Evolutionary conservation across 139 green algal species (phyloP).

Genomic region (Volvox reticuliferus): DNA sequence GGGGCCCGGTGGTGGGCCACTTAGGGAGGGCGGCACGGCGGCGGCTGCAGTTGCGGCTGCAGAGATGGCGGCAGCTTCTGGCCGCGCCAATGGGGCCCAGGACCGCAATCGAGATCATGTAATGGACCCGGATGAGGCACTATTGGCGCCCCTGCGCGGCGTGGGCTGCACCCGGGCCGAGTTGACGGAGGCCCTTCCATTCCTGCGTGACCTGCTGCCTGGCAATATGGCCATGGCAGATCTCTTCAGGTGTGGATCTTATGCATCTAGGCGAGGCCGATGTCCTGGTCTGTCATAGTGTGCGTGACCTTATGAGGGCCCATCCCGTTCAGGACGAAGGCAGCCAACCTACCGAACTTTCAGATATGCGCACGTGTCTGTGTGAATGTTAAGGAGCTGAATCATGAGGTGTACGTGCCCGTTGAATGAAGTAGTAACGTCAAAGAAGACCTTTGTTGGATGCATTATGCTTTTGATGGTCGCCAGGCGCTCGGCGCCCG

Average conservation of each 20-base stretch:
- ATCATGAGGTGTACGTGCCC: no score
- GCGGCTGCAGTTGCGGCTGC: neutral
- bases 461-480: no score
- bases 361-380: neutral
- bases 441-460: no score
- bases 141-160: neutral
- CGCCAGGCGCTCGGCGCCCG: no score
- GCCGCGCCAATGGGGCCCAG: neutral
- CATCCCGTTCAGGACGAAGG: neutral
- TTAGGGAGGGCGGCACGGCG: neutral
- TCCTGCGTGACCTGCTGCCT: slow-evolving; percentile 26
- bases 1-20: neutral
- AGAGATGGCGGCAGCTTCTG: neutral
- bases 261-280: neutral
- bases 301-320: neutral
- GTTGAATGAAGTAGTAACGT: no score
- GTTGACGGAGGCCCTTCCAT: slow-evolving; percentile 15
- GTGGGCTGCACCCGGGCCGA: slow-evolving; percentile 19
- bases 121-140: neutral
- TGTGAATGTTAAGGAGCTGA: neutral
- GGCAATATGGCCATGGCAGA: slow-evolving; percentile 39
- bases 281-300: neutral
- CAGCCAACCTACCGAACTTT: neutral
- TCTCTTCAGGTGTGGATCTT: slow-evolving; percentile 16
- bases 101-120: neutral